Conservation (phyloP, 257 asterid genomes). For the Mitragyna speciosa region DNA sequence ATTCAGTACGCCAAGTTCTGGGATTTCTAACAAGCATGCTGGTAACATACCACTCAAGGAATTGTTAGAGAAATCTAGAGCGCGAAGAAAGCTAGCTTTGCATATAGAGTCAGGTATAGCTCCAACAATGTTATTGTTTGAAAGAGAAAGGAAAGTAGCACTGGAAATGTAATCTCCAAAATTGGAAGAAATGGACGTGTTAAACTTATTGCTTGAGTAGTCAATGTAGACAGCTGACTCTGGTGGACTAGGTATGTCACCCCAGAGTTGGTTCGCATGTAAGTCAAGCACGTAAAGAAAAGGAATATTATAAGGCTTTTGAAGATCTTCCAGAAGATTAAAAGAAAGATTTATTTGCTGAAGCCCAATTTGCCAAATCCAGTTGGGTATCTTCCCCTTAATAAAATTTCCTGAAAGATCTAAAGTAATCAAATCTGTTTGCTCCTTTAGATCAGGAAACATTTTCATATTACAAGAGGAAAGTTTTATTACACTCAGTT, state of each 20-base stretch:
- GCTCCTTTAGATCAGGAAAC: slow-evolving; percentile 32
- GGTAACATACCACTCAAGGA: slow-evolving; percentile 40
- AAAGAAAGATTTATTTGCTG: slow-evolving; percentile 22
- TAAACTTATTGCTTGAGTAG: slow-evolving; percentile 50
- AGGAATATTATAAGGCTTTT: slow-evolving; percentile 21
- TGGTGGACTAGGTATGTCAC: slow-evolving; percentile 30
- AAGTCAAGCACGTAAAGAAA: slow-evolving; percentile 19
- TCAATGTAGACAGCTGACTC: slow-evolving; percentile 29
- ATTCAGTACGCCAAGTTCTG: slow-evolving; percentile 27
- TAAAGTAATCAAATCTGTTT: slow-evolving; percentile 3
- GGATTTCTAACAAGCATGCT: slow-evolving; percentile 23
- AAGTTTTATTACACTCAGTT: slow-evolving; percentile 9
- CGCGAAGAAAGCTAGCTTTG: slow-evolving; percentile 23
- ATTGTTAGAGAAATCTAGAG: slow-evolving; percentile 51
- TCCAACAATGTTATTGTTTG: slow-evolving; percentile 37
- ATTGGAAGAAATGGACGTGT: slow-evolving; percentile 32
- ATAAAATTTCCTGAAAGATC: slow-evolving; percentile 42
- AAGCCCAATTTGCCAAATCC: slow-evolving; percentile 39
- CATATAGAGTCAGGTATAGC: slow-evolving; percentile 45
- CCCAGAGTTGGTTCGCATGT: slow-evolving; percentile 33
- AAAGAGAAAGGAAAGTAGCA: slow-evolving; percentile 30
- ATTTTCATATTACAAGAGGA: slow-evolving; percentile 31
- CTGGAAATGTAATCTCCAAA: slow-evolving; percentile 17
- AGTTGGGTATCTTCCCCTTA: slow-evolving; percentile 35
- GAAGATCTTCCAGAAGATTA: slow-evolving; percentile 29